Evolutionary conservation across 2,329 filamentous ascomycete species (phyloP).

Genomic region (Didymella pinodella): DNA sequence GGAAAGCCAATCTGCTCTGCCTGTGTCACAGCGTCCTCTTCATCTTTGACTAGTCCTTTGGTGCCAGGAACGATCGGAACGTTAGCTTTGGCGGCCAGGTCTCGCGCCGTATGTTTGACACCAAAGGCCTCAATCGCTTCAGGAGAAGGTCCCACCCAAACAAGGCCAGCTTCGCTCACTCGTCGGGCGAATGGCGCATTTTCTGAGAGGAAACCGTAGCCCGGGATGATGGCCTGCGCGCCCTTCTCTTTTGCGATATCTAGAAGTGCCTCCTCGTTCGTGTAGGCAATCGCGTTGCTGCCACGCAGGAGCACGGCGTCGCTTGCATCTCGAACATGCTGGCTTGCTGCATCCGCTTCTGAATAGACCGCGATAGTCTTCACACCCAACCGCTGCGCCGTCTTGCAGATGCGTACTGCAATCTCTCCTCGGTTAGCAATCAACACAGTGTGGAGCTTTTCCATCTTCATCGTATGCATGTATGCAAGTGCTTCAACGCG

Average conservation of each 20-base stretch:
- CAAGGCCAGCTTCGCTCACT: slow-evolving; percentile 62
- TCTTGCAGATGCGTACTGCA: slow-evolving; percentile 60
- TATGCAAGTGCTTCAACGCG: not conserved
- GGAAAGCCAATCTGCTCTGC: slow-evolving; percentile 60
- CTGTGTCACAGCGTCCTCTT: slow-evolving; percentile 57
- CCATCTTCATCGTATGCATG: slow-evolving; percentile 40
- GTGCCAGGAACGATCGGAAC: slow-evolving; percentile 65
- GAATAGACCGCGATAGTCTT: slow-evolving; percentile 67
- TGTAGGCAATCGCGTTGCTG: slow-evolving; percentile 59
- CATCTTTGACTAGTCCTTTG: slow-evolving; percentile 57
- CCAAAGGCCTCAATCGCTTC: slow-evolving; percentile 64
- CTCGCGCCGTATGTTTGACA: slow-evolving; percentile 65
- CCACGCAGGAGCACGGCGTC: slow-evolving; percentile 61
- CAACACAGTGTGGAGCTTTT: slow-evolving; percentile 60
- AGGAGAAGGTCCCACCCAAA: slow-evolving; percentile 67
- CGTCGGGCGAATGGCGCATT: slow-evolving; percentile 67
- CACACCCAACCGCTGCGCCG: slow-evolving; percentile 60
- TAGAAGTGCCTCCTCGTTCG: slow-evolving; percentile 59
- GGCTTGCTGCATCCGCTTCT: slow-evolving; percentile 59
- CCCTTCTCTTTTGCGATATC: slow-evolving; percentile 59
- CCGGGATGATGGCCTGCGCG: slow-evolving; percentile 68
- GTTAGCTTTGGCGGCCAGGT: slow-evolving; percentile 60
- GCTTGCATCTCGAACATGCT: slow-evolving; percentile 63
- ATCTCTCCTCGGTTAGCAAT: slow-evolving; percentile 69
- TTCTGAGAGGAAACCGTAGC: slow-evolving; percentile 73